Conservation (phyloP, 1,284 basidiomycete species). For the Macrocystidia cucumis region DNA sequence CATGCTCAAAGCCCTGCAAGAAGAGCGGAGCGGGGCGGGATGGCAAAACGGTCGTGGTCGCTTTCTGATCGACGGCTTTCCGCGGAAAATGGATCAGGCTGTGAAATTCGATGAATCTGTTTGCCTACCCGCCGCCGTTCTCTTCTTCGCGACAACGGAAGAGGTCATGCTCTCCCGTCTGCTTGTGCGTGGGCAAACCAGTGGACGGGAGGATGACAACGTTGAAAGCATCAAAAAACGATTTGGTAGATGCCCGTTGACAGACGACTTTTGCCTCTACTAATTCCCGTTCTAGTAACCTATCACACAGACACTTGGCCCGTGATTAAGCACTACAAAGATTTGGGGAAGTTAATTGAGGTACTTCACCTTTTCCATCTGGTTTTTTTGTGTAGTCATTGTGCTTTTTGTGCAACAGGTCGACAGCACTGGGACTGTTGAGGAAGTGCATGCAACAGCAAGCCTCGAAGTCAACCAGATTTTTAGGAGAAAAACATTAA, state of each 20-base stretch:
- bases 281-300: constrained; percentile 48
- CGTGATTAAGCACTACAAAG: constrained; percentile 84
- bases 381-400: constrained; percentile 3
- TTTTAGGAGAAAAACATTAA: constrained; percentile 17
- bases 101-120: constrained; percentile 88
- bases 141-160: constrained; percentile 90
- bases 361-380: constrained; percentile 35
- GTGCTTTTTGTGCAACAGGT: constrained; percentile 41
- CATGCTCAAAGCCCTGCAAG: constrained; percentile 63
- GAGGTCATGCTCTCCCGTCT: constrained; percentile 85
- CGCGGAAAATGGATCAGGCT: constrained; percentile 98
- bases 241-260: constrained; percentile 50
- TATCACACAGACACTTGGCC: constrained; percentile 95
- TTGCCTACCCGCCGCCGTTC: constrained; percentile 71
- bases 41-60: constrained; percentile 76
- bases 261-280: constrained; percentile 3
- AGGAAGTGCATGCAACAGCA: constrained; percentile 65
- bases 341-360: constrained; percentile 70
- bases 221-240: constrained; percentile 94
- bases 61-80: constrained; percentile 98
- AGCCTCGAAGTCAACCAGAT: constrained; percentile 45
- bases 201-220: constrained; percentile 95
- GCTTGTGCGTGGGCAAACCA: constrained; percentile 88
- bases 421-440: constrained; percentile 68
- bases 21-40: constrained; percentile 35